Percentiles rank a stretch among this genome's conserved stretches.
phyloP scores from a whole-genome alignment of 352 stramenopile genomes.

The Phytopythium delawarense region DNA sequence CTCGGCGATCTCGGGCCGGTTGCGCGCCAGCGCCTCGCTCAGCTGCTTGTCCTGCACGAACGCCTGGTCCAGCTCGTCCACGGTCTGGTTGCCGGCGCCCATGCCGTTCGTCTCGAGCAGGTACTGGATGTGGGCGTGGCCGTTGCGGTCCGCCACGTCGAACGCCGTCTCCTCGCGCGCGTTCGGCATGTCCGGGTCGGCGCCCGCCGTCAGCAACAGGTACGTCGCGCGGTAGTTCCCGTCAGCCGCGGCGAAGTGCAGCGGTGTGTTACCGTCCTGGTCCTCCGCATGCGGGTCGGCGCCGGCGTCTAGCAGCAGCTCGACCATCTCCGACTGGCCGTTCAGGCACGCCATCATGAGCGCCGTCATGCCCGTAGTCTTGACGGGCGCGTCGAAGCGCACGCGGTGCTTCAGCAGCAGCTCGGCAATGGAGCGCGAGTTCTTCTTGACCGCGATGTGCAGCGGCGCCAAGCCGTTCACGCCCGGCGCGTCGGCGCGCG shows the following conservation, averaged over 20 bases:
- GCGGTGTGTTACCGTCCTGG: constrained; percentile 70
- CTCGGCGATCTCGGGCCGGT: constrained; percentile 64
- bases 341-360: constrained; percentile 65
- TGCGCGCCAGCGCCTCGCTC: constrained; percentile 48
- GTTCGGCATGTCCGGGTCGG: constrained; percentile 84
- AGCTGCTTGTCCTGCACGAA: constrained; percentile 62
- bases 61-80: constrained; percentile 57
- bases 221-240: constrained; percentile 80
- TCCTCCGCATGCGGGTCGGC: constrained; percentile 78
- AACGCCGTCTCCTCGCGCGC: constrained; percentile 74
- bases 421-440: constrained; percentile 35
- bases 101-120: constrained; percentile 77
- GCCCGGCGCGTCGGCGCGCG: constrained; percentile 30
- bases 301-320: constrained; percentile 64
- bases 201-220: constrained; percentile 73
- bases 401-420: constrained; percentile 39
- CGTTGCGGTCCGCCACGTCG: constrained; percentile 61
- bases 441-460: constrained; percentile 60
- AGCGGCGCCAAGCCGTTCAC: constrained; percentile 51
- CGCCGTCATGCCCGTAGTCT: constrained; percentile 46
- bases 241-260: constrained; percentile 72
- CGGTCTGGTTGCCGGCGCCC: constrained; percentile 41
- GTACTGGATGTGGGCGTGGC: constrained; percentile 72
- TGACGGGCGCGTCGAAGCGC: constrained; percentile 44
- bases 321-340: constrained; percentile 56